These are phyloP conservation scores for Calonectria pseudoreteaudii DNA, from an alignment of 2,329 filamentous ascomycete genomes.

Conservation along the genomic window DNA sequence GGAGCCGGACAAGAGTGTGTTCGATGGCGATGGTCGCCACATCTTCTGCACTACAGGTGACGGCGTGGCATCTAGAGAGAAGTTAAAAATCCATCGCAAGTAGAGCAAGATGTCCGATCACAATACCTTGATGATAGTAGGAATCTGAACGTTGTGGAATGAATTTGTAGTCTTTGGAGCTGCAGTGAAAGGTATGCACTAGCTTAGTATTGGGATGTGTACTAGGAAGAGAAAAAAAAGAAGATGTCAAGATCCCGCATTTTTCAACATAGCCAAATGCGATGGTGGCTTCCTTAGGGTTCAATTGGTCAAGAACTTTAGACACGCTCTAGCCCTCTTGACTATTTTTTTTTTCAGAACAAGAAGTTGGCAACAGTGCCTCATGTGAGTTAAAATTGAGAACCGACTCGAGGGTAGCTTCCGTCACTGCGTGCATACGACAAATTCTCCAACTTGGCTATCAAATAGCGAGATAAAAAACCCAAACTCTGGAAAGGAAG, in stretches of 20 bases:
- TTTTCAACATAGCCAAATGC: background rate
- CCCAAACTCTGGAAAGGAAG: background rate
- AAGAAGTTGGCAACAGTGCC: background rate
- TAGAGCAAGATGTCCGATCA: no score
- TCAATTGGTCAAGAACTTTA: background rate
- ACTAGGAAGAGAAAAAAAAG: background rate
- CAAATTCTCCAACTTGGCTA: background rate
- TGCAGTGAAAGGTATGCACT: background rate
- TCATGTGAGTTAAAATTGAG: background rate
- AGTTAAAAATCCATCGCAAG: background rate
- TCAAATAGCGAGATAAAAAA: background rate
- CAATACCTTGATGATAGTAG: background rate
- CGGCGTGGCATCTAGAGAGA: background rate
- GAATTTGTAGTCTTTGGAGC: background rate
- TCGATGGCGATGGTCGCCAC: background rate
- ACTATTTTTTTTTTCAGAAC: background rate
- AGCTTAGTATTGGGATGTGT: background rate
- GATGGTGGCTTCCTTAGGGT: background rate
- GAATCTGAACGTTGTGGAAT: background rate
- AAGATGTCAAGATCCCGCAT: background rate
- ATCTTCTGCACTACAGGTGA: background rate
- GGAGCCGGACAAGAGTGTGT: background rate
- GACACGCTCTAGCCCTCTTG: background rate
- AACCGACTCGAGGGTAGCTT: background rate
- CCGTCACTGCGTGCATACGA: background rate